A percentile compares a stretch with the other conserved stretches of the same genome.
Evolutionary conservation across 305 asterid genomes (phyloP).

Genomic region (Fraxinus baroniana): DNA sequence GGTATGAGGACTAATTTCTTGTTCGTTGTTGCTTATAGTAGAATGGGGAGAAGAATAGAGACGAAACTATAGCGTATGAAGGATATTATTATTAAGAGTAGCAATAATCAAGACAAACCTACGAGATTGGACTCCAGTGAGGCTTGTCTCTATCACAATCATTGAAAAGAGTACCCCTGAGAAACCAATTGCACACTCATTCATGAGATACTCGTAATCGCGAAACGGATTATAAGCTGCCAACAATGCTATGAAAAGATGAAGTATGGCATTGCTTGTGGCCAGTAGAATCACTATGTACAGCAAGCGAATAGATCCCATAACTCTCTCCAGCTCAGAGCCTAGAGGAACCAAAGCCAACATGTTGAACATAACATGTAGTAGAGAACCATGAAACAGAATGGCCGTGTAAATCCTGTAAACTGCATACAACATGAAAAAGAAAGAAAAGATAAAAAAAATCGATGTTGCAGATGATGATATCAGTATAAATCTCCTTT

Average conservation of each 20-base stretch:
- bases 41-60: background rate
- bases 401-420: constrained; percentile 79
- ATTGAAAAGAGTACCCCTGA: constrained; percentile 92
- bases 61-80: background rate
- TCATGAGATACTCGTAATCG: constrained; percentile 44
- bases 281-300: constrained; percentile 65
- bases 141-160: constrained; percentile 93
- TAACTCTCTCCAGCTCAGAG: constrained; percentile 93
- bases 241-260: constrained; percentile 60
- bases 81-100: background rate
- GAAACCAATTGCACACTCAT: constrained; percentile 93
- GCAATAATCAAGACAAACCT: constrained; percentile 50
- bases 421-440: constrained; percentile 46
- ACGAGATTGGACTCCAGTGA: constrained; percentile 85
- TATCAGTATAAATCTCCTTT: background rate
- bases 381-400: constrained; percentile 83
- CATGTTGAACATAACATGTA: constrained; percentile 94
- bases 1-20: background rate
- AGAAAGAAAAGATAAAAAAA: background rate
- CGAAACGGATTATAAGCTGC: constrained; percentile 63
- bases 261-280: constrained; percentile 73
- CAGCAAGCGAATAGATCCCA: constrained; percentile 88
- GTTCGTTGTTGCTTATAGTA: background rate
- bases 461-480: constrained; percentile 1
- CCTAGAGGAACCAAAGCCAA: constrained; percentile 96